Evolutionary conservation across 768 basidiomycete species (phyloP).

Genomic region (Rhodotorula taiwanensis): DNA sequence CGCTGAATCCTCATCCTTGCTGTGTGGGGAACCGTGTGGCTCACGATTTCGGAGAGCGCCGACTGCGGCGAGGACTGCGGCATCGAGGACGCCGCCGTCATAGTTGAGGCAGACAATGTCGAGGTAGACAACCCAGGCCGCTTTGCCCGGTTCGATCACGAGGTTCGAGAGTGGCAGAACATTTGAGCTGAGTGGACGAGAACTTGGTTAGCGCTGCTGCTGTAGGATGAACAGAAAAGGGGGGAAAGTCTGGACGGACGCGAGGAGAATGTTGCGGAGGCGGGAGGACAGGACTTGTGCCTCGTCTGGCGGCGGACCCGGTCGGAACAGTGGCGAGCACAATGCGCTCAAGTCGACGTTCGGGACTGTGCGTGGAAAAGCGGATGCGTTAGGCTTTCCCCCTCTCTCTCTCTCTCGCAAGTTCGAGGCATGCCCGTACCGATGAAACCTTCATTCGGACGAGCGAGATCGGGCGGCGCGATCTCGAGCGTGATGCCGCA

Average conservation of each 20-base stretch:
- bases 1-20: conserved; percentile 66
- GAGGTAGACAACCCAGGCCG: conserved; percentile 89
- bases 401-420: no score
- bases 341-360: conserved; percentile 90
- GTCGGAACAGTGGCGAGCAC: conserved; percentile 87
- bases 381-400: no score
- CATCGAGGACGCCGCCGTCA: conserved; percentile 92
- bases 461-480: conserved; percentile 76
- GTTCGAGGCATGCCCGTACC: conserved; percentile 51
- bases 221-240: not conserved
- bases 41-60: conserved; percentile 67
- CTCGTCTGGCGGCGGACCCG: conserved; percentile 89
- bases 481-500: conserved; percentile 96
- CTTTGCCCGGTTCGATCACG: conserved; percentile 70
- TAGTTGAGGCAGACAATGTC: conserved; percentile 95
- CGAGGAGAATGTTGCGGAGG: conserved; percentile 66
- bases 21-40: conserved; percentile 55
- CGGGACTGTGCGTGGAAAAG: no score
- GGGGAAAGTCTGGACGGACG: conserved; percentile 51
- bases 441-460: conserved; percentile 68
- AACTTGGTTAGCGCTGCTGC: not conserved
- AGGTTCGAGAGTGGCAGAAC: conserved; percentile 61
- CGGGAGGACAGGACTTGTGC: conserved; percentile 83
- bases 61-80: conserved; percentile 76
- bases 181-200: conserved; percentile 54